These are phyloP conservation scores for Stentor roeselii DNA, from an alignment of 73 alveolate genomes.

Conservation along the genomic window DNA sequence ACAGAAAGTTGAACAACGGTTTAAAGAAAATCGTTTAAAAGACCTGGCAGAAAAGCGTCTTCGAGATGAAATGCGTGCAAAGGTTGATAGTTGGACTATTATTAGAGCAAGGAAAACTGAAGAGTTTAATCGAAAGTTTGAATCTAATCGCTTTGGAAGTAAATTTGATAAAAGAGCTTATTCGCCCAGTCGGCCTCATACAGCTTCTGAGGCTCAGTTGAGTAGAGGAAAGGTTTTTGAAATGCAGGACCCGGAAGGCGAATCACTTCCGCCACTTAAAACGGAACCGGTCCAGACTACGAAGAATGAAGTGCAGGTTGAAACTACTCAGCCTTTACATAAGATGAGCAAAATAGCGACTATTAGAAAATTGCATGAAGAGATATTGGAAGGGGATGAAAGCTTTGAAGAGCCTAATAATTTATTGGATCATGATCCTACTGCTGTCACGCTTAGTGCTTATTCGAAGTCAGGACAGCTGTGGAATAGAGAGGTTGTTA, in stretches of 20 bases:
- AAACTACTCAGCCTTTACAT: neutral
- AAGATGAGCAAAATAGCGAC: neutral
- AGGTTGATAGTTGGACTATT: neutral
- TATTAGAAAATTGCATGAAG: constrained; percentile 14
- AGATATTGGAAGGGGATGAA: constrained; percentile 5
- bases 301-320: neutral
- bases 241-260: neutral
- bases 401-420: neutral
- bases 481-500: neutral
- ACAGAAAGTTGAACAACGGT: neutral
- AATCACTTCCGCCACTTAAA: neutral
- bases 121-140: constrained; percentile 12
- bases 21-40: neutral
- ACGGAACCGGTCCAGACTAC: too few relatives aligned
- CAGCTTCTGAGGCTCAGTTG: neutral
- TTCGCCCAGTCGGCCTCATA: constrained; percentile 1
- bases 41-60: constrained; percentile 25
- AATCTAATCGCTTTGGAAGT: constrained; percentile 1
- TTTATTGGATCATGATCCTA: neutral
- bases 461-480: neutral
- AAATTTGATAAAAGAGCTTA: constrained; percentile 29
- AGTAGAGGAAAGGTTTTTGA: neutral
- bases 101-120: neutral
- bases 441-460: neutral
- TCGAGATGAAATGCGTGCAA: constrained; percentile 22